Percentiles rank a stretch among this genome's conserved stretches.
Evolutionary conservation across 2,329 filamentous ascomycete species (phyloP).

Genomic region (Paracamarosporium sp.): DNA sequence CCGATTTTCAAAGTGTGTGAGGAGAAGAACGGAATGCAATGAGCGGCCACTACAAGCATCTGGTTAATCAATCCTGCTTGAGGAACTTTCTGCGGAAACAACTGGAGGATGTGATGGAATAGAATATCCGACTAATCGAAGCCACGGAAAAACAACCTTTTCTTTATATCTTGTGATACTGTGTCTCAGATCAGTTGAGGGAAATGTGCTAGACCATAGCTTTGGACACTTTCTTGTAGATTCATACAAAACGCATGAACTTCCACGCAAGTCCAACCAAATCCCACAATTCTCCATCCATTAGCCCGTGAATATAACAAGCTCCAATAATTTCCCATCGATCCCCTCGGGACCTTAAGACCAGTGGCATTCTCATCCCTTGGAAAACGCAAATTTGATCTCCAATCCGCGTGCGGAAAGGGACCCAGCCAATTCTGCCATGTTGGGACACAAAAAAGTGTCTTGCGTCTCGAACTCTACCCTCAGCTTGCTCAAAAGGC

Average conservation of each 20-base stretch:
- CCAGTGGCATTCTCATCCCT: conserved; percentile 15
- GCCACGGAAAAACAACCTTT: too few species aligned
- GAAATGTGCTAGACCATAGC: too few species aligned
- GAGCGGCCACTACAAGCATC: too few species aligned
- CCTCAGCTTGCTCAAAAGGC: conserved; percentile 15
- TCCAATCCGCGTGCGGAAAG: conserved; percentile 6
- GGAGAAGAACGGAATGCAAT: too few species aligned
- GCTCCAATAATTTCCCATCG: conserved; percentile 15
- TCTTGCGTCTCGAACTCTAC: conserved; percentile 10
- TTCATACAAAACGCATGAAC: conserved; percentile 14
- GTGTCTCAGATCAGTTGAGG: too few species aligned
- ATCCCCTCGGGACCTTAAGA: conserved; percentile 5
- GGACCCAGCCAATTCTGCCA: conserved; percentile 16
- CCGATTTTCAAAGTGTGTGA: too few species aligned
- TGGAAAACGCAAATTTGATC: conserved; percentile 11
- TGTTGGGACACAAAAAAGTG: conserved; percentile 15
- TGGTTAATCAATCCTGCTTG: too few species aligned
- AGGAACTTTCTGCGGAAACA: too few species aligned
- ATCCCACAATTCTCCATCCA: conserved; percentile 17
- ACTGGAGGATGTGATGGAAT: too few species aligned
- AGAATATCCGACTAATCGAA: too few species aligned
- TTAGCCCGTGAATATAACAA: conserved; percentile 18
- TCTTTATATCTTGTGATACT: too few species aligned
- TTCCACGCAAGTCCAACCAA: conserved; percentile 6
- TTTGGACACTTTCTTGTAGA: too few species aligned